Evolutionary conservation across 75 land plant species (phyloP), one percentile per base, ranked within the genome.

Genomic region (Pseudotsuga menziesii): DNA sequence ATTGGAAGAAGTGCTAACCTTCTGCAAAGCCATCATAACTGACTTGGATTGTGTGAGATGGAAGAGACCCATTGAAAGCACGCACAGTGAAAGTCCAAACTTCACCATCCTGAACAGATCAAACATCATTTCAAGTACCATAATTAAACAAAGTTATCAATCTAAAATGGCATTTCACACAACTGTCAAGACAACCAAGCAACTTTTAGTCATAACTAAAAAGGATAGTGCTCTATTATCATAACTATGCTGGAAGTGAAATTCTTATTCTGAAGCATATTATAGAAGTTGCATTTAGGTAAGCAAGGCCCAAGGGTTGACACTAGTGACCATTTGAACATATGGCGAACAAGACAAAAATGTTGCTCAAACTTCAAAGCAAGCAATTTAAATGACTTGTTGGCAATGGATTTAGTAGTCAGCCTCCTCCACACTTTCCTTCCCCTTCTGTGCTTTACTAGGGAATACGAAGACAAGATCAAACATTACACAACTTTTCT

Each of bases 1-100:
- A 36, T n/a, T 2, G 52, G 72, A 69, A 69, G 44, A 39, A n/a
- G 16, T 54, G 75, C 80, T 78, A 32, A 83, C 85, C 85, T 61
- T 83, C 85, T 23, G 85, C 83, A 83, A 83, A 83, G 16, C 85
- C 85, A 27, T 83, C 85, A 52, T 76, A 80, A 61, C 76, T 83
- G 26, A 80, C 82, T 61, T 83, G 85, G 39, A 83, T 56, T n/a
- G 82, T 80, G 32, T 77, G 27, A 54, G 55, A 55, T 32, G 85
- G 82, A 62, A 76, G 75, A 59, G 82, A 52, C 25, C 78, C 78
- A 36, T 70, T 61, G 27, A 70, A 80, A 52, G 76, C 73, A 19
- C 83, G 60, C 41, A 81, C 71, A 3, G 78, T 80, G 58, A 83
- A 83, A 29, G 76, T 35, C 85, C 85, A 83, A 41, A 62, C 64